Evolutionary conservation across 257 asterid genomes (phyloP).

Genomic region (Nicotiana tomentosiformis): DNA sequence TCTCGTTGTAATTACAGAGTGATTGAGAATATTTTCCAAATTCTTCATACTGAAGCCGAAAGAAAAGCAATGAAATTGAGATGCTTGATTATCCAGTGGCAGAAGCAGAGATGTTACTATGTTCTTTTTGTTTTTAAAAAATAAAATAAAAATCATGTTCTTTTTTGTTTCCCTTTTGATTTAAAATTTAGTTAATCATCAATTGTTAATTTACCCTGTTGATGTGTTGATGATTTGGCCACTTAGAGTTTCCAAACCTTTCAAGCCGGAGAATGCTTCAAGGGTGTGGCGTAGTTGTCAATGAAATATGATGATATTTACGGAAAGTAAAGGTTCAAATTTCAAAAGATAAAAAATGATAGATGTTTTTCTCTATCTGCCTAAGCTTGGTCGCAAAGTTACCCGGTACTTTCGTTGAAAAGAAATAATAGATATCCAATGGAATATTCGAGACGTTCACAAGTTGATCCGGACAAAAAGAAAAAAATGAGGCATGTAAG

Average conservation of each 20-base stretch:
- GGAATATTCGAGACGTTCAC: no score
- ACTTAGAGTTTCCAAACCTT: not conserved
- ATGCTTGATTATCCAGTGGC: conserved; percentile 5
- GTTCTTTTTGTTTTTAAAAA: not conserved
- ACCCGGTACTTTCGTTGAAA: no score
- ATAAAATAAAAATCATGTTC: no score
- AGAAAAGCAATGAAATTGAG: not conserved
- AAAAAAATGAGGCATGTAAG: not conserved
- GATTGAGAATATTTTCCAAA: conserved; percentile 15
- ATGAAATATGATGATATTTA: no score
- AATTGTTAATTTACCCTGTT: not conserved
- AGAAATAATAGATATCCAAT: no score
- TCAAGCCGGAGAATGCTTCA: not conserved
- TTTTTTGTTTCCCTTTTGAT: not conserved
- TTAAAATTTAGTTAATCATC: not conserved
- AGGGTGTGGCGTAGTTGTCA: no score
- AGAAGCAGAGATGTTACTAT: not conserved
- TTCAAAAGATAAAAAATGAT: no score
- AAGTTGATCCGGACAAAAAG: no score
- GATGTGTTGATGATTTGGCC: not conserved
- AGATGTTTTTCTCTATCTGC: no score
- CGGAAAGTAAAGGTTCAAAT: no score
- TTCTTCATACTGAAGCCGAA: not conserved
- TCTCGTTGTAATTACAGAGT: conserved; percentile 28
- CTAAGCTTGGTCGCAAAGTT: no score